Conservation (phyloP, 2,329 filamentous ascomycete genomes). For the Alternaria viburni region DNA sequence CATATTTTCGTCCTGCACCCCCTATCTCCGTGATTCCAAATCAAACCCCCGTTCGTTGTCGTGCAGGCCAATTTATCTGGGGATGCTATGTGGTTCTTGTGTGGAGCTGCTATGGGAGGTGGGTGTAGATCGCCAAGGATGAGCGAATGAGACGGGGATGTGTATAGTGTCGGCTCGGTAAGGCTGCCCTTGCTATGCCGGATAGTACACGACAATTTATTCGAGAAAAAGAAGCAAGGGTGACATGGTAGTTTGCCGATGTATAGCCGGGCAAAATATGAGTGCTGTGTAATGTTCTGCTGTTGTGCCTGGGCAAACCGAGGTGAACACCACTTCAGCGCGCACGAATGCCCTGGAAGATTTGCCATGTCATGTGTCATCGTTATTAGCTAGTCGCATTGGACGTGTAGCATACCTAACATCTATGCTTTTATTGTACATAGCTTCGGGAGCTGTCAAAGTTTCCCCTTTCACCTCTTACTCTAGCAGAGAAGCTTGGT, state of each 20-base stretch:
- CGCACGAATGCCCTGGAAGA: neutral
- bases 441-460: conserved; percentile 13
- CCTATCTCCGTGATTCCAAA: neutral
- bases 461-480: conserved; percentile 53
- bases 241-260: neutral
- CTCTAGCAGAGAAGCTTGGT: conserved; percentile 94
- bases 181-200: neutral
- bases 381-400: conserved; percentile 25
- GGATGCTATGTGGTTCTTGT: neutral
- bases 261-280: neutral
- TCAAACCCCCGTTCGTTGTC: neutral
- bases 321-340: neutral
- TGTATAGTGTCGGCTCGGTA: conserved; percentile 1
- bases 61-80: neutral
- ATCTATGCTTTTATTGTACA: conserved; percentile 45
- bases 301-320: neutral
- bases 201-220: conserved; percentile 2
- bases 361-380: conserved; percentile 15
- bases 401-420: conserved; percentile 15
- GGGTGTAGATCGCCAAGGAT: neutral
- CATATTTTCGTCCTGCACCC: neutral
- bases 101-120: neutral
- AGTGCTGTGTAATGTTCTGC: neutral
- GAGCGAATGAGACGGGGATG: conserved; percentile 1
- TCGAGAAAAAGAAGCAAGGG: neutral